Percentiles rank a stretch among this genome's conserved stretches.
Evolutionary conservation across 1,139 yeast genomes (phyloP).

Genomic region (Lipomyces yarrowii): DNA sequence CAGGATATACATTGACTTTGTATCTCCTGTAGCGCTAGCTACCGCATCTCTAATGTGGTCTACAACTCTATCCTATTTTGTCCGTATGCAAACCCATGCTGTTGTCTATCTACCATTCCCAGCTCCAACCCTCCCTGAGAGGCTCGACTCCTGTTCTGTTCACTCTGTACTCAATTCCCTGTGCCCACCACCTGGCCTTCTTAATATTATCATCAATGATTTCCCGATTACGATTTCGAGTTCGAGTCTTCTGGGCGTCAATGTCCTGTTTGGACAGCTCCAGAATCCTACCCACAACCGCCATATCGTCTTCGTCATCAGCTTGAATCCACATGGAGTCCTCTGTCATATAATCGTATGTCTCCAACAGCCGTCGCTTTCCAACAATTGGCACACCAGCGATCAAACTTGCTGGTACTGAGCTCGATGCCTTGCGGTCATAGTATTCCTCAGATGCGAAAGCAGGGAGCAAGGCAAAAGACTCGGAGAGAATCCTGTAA

Average conservation of each 20-base stretch:
- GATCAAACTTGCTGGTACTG: constrained; percentile 29
- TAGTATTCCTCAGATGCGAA: constrained; percentile 30
- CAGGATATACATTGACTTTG: too few relatives aligned
- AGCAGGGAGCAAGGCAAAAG: constrained; percentile 30
- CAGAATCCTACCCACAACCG: constrained; percentile 29
- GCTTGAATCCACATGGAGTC: constrained; percentile 30
- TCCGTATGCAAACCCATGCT: neutral
- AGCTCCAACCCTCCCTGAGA: constrained; percentile 26
- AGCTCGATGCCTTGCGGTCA: constrained; percentile 28
- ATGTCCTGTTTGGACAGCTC: constrained; percentile 24
- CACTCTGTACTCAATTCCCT: constrained; percentile 11
- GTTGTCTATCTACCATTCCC: constrained; percentile 20
- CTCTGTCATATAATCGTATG: constrained; percentile 29
- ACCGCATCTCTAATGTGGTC: neutral
- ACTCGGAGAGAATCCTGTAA: constrained; percentile 25
- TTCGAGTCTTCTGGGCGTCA: constrained; percentile 26
- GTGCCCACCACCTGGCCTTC: constrained; percentile 23
- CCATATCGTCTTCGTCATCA: constrained; percentile 27
- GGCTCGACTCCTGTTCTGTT: constrained; percentile 24
- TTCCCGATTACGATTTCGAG: constrained; percentile 19
- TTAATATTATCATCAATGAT: constrained; percentile 25
- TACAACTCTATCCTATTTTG: neutral
- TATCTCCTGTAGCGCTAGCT: too few relatives aligned
- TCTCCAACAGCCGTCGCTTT: constrained; percentile 22
- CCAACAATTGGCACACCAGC: constrained; percentile 31